Evolutionary conservation across 176 grass and related monocot genomes (phyloP).

Genomic region (Lolium rigidum): DNA sequence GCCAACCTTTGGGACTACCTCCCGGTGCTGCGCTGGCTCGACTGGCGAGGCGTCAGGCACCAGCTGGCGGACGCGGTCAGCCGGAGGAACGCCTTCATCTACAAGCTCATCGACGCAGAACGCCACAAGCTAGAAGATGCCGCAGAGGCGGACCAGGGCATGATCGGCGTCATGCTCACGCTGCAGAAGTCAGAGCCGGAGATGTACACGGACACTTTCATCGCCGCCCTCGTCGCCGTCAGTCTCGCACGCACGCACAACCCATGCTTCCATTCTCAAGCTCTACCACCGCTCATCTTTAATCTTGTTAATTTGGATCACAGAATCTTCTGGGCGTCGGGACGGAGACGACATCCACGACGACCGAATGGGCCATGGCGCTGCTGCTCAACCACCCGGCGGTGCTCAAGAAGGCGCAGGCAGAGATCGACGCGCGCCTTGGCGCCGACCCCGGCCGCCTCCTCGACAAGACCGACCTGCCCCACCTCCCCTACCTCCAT

Average conservation of each 20-base stretch:
- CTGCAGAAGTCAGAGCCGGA: conserved; percentile 51
- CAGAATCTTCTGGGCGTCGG: conserved; percentile 32
- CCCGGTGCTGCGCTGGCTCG: conserved; percentile 53
- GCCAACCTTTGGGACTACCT: conserved; percentile 61
- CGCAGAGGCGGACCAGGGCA: conserved; percentile 36
- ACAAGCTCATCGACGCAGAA: conserved; percentile 54
- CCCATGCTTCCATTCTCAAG: not conserved
- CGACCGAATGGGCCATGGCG: conserved; percentile 60
- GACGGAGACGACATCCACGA: conserved; percentile 54
- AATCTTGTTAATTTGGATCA: not conserved
- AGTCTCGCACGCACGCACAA: not conserved
- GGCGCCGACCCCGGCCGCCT: conserved; percentile 29
- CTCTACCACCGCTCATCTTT: not conserved
- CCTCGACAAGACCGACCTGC: conserved; percentile 3
- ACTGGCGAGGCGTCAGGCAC: conserved; percentile 37
- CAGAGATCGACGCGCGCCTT: conserved; percentile 47
- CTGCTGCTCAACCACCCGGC: conserved; percentile 66
- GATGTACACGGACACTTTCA: conserved; percentile 48
- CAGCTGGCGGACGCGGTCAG: conserved; percentile 17
- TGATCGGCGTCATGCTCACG: conserved; percentile 46
- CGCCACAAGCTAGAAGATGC: not conserved
- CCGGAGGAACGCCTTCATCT: conserved; percentile 38
- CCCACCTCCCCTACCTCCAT: conserved; percentile 19
- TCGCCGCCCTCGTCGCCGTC: conserved; percentile 48
- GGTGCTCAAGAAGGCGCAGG: conserved; percentile 39